Evolutionary conservation across 805 yeast genomes (phyloP).

Genomic region (Kuraishia piskuri): DNA sequence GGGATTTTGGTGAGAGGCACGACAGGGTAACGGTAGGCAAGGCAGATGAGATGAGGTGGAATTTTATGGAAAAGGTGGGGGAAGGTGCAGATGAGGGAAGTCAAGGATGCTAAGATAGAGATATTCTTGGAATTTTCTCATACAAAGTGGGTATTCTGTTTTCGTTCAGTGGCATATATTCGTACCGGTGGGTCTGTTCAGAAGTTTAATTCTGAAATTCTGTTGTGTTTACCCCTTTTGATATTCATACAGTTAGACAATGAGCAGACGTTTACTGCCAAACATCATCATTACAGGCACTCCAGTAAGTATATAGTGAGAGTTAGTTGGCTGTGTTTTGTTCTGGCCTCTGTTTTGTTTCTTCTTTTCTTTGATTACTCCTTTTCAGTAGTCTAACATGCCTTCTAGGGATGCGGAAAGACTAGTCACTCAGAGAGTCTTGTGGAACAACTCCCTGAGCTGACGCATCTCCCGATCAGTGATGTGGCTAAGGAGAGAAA

Average conservation of each 20-base stretch:
- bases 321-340: conserved; percentile 10
- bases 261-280: conserved; percentile 34
- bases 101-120: too few relatives aligned
- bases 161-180: too few relatives aligned
- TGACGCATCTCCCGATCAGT: conserved; percentile 59
- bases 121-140: too few relatives aligned
- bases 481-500: conserved; percentile 72
- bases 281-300: conserved; percentile 92
- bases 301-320: conserved; percentile 46
- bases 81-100: background rate
- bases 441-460: conserved; percentile 35
- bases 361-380: too few relatives aligned
- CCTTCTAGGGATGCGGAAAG: conserved; percentile 65
- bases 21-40: background rate
- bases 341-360: too few relatives aligned
- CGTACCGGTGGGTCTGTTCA: too few relatives aligned
- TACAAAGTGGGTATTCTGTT: too few relatives aligned
- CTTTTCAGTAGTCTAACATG: too few relatives aligned
- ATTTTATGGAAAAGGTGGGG: background rate
- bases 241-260: conserved; percentile 3
- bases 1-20: background rate
- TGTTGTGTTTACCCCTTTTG: too few relatives aligned
- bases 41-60: background rate
- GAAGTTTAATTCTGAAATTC: too few relatives aligned
- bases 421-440: conserved; percentile 59